Percentiles rank a stretch among this genome's conserved stretches.
phyloP scores from a whole-genome alignment of 2,329 filamentous ascomycete species.

The Pyrenochaeta sp. region DNA sequence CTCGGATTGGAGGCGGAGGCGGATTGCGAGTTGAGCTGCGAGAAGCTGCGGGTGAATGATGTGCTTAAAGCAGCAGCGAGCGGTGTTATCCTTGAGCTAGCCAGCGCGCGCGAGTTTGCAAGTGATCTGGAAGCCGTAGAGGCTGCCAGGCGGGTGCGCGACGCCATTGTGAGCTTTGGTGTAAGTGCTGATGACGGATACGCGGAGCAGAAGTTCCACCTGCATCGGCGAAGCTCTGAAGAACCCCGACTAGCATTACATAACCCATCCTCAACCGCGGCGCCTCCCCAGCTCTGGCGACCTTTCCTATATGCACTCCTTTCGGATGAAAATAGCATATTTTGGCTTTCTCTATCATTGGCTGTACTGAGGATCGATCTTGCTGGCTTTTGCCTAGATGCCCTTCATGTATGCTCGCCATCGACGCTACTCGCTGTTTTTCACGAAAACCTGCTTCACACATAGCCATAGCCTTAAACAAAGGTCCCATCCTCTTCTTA shows the following conservation, averaged over 20 bases:
- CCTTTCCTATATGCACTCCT: no score
- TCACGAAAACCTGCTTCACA: no score
- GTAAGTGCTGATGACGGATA: conserved; percentile 27
- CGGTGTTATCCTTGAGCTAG: conserved; percentile 25
- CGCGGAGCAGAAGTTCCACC: conserved; percentile 30
- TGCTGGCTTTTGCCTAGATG: no score
- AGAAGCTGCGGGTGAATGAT: conserved; percentile 38
- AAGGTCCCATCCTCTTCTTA: no score
- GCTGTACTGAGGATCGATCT: no score
- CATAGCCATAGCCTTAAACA: no score
- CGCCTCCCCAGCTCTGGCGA: no score
- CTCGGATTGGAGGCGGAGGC: conserved; percentile 29
- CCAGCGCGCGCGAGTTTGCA: conserved; percentile 29
- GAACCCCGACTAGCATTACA: conserved; percentile 28
- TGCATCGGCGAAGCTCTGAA: conserved; percentile 18
- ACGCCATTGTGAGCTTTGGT: conserved; percentile 41
- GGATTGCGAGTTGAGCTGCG: conserved; percentile 39
- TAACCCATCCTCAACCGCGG: conserved; percentile 12
- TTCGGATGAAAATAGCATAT: no score
- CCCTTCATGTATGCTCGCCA: no score
- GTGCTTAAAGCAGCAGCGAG: conserved; percentile 28
- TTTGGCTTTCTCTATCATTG: no score
- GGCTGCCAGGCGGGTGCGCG: conserved; percentile 44
- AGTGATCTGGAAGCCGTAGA: conserved; percentile 40
- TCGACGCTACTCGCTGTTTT: no score